These are phyloP conservation scores for Lyophyllum semitale DNA, from an alignment of 768 basidiomycete genomes.

Conservation along the genomic window DNA sequence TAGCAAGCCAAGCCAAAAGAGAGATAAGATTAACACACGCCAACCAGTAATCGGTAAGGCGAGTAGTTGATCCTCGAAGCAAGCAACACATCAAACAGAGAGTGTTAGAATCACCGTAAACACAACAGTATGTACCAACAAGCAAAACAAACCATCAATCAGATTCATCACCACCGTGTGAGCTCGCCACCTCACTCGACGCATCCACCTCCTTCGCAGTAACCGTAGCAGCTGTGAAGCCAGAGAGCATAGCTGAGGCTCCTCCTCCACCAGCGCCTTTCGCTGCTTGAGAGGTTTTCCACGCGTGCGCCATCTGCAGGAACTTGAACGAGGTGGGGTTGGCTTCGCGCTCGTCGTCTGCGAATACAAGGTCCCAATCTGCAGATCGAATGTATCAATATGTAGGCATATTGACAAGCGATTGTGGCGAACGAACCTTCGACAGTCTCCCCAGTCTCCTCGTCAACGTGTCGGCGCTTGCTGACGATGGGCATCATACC, in stretches of 20 bases:
- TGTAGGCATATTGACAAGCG: not conserved
- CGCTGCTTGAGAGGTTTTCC: constrained; percentile 63
- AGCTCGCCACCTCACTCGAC: constrained; percentile 16
- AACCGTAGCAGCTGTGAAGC: constrained; percentile 46
- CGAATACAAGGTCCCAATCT: constrained; percentile 96
- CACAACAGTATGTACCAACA: not conserved
- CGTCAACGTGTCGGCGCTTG: constrained; percentile 81
- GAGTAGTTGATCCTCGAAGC: too few relatives aligned
- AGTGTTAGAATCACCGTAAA: not conserved
- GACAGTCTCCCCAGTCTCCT: constrained; percentile 81
- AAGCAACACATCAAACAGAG: too few relatives aligned
- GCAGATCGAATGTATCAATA: constrained; percentile 1
- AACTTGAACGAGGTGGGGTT: constrained; percentile 96
- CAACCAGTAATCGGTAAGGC: too few relatives aligned
- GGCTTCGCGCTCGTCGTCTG: constrained; percentile 92
- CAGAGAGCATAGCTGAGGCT: constrained; percentile 39
- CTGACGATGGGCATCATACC: constrained; percentile 92
- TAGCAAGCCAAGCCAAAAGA: too few relatives aligned
- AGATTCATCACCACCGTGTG: constrained; percentile 15
- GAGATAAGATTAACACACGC: too few relatives aligned
- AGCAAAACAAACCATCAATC: constrained; percentile 1
- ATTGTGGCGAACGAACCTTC: constrained; percentile 58
- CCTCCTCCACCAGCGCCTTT: constrained; percentile 35
- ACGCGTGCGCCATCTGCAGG: constrained; percentile 92
- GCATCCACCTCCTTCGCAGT: constrained; percentile 9